These are phyloP conservation scores for Trametes cingulata DNA, from an alignment of 768 basidiomycete genomes.

Conservation along the genomic window DNA sequence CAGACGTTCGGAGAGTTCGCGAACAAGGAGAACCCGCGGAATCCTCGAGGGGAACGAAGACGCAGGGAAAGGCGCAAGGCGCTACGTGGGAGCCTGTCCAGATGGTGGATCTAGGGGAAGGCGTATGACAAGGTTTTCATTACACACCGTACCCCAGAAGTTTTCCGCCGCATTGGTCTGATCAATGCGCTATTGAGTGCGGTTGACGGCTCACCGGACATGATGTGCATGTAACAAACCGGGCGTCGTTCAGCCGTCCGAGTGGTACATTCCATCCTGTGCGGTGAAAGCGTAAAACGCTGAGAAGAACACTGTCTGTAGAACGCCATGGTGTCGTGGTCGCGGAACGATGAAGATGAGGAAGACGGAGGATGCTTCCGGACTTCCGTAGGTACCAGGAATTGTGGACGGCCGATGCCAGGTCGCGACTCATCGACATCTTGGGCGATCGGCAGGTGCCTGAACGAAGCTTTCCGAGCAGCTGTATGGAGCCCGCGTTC, in stretches of 20 bases:
- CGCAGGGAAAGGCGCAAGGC: neutral
- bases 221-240: neutral
- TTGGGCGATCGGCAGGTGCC: conserved; percentile 14
- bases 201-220: neutral
- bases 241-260: neutral
- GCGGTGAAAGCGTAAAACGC: neutral
- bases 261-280: neutral
- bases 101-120: conserved; percentile 5
- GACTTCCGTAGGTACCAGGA: conserved; percentile 6
- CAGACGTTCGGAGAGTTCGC: conserved; percentile 21
- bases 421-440: neutral
- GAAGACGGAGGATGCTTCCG: conserved; percentile 3
- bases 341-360: conserved; percentile 5
- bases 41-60: conserved; percentile 16
- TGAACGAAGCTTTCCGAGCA: conserved; percentile 5
- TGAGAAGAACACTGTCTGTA: neutral
- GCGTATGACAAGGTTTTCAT: conserved; percentile 21
- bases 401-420: conserved; percentile 9
- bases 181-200: conserved; percentile 11
- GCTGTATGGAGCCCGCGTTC: neutral
- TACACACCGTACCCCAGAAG: conserved; percentile 22
- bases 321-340: neutral
- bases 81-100: conserved; percentile 4
- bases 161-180: conserved; percentile 15
- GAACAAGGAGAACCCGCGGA: conserved; percentile 15